Base-by-base conservation (phyloP, 2,329 filamentous ascomycete species). In the Paramyrothecium sp. region DNA sequence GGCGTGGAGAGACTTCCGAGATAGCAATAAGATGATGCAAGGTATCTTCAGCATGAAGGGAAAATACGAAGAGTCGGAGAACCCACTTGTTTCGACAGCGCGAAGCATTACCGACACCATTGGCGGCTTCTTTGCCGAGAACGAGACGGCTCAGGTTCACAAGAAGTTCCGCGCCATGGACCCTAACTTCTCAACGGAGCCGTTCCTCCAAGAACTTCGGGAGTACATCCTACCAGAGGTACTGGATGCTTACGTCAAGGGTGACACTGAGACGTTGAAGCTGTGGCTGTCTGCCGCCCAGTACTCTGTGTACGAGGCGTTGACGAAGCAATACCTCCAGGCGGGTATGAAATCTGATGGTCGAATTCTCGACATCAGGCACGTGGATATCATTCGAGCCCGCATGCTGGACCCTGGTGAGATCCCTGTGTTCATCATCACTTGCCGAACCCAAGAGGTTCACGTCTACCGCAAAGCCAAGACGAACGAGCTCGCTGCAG, bases 171-270 rank as follows among this genome's bases (percentile, higher is more conserved):
- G 94, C 51, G 86, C 93, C 67, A 97, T 98, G 86, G 95, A 99
- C 67, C 94, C 95, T 5, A 84, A 83, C 63, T 99, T 99, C 82
- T 92, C 97, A 72, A 85, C 97, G 65, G 95, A 99, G 75, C 90
- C 92, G 0, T 99, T 98, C 81, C 78, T 98, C 54, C 89, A 91
- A 63, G 95, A 99, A 68, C 90, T 99, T 76, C 90, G 95, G 73
- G 94, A 98, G 76, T 99, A 98, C 75, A 98, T 99, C 56, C 83
- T 99, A 1, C 95, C 95, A 8, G 95, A 99, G 76, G 95, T 98
- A 2, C 84, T 99, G 19, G 95, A 99, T 71, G 95, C 95, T 22
- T 99, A 99, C 67, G 95, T 99, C 68, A 98, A 97, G 81, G 95
- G 93, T 50, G 95, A 99, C 66, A 83, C 89, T 12, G 91, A 94